These are phyloP conservation scores for Nothophoma quercina DNA, from an alignment of 2,329 filamentous ascomycete genomes.

Conservation along the genomic window DNA sequence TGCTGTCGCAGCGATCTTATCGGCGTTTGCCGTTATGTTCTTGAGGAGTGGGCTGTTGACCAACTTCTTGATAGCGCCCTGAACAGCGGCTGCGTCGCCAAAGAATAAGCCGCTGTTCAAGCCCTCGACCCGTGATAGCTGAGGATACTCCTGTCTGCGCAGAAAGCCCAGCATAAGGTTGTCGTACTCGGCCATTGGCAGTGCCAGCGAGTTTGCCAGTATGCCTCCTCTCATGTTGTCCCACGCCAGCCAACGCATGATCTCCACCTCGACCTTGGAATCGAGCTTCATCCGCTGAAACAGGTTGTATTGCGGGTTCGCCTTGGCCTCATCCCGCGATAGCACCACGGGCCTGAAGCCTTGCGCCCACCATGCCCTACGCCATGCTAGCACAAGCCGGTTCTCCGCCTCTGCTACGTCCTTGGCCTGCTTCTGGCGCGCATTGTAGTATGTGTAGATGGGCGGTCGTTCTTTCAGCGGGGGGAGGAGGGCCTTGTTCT, in stretches of 20 bases:
- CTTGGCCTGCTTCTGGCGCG: conserved; percentile 67
- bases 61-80: conserved; percentile 52
- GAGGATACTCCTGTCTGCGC: conserved; percentile 76
- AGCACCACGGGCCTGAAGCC: conserved; percentile 88
- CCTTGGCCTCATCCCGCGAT: conserved; percentile 79
- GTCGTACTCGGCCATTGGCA: conserved; percentile 82
- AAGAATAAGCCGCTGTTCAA: conserved; percentile 76
- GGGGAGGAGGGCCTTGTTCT: conserved; percentile 83
- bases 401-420: conserved; percentile 76
- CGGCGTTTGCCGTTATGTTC: conserved; percentile 63
- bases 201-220: conserved; percentile 77
- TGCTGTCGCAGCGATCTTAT: conserved; percentile 65
- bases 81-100: conserved; percentile 65
- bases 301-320: conserved; percentile 78
- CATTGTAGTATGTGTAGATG: conserved; percentile 92
- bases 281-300: conserved; percentile 62
- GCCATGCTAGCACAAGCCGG: conserved; percentile 83
- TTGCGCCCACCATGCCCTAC: conserved; percentile 93
- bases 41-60: conserved; percentile 62
- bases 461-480: conserved; percentile 73
- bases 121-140: conserved; percentile 76
- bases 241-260: conserved; percentile 92
- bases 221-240: conserved; percentile 87
- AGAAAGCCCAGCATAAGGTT: conserved; percentile 76
- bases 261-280: conserved; percentile 57